Base-by-base conservation (phyloP, 352 stramenopile species). In the Detonula confervacea region DNA sequence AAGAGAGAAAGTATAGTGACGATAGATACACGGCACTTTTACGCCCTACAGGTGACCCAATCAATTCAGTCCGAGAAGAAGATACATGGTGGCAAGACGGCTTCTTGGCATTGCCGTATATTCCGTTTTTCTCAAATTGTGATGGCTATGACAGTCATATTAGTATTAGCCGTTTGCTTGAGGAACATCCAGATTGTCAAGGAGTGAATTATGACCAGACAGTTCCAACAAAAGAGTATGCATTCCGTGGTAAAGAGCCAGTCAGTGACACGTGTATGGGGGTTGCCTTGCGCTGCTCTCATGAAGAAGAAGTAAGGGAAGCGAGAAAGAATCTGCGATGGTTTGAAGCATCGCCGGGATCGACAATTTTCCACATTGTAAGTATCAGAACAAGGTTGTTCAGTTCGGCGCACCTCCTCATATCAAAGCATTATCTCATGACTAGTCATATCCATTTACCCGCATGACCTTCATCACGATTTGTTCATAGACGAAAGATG, bases 81-180 rank as follows among this genome's bases (percentile, higher is more conserved):
- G 30, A 77, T 24, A 24, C 56, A 29, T 81, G 63, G 77, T 77
- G 65, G 62, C 22, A 25, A 22, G 33, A 75, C 39, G 60, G 71
- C 49, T 86, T 84, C 29, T 44, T 84, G 8, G 92, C 88, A 4
- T 83, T 98, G 20, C 95, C 96, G 0, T 98, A 98, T 73, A 82
- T 99, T 46, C 97, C 96, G 0, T 99, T 97, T 80, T 97, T 98
- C 47, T 98, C 94, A n/a, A 97, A 96, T 35, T 99, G 96, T 66
- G 88, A 95, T 14, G 96, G 95, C 5, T 98, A 96, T 81, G 97
- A 98, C 65, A 97, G 92, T 35, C 93, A 98, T 70, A 95, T 98
- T 61, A 95, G 88, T 61, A 90, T 98, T 51, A 90, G 92, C 35
- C 98, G 98, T 81, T 88, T 98, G 65, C 65, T 98, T 0, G 96